These are phyloP conservation scores for Gaeumannomyces tritici DNA, from an alignment of 2,329 filamentous ascomycete genomes.

Conservation along the genomic window DNA sequence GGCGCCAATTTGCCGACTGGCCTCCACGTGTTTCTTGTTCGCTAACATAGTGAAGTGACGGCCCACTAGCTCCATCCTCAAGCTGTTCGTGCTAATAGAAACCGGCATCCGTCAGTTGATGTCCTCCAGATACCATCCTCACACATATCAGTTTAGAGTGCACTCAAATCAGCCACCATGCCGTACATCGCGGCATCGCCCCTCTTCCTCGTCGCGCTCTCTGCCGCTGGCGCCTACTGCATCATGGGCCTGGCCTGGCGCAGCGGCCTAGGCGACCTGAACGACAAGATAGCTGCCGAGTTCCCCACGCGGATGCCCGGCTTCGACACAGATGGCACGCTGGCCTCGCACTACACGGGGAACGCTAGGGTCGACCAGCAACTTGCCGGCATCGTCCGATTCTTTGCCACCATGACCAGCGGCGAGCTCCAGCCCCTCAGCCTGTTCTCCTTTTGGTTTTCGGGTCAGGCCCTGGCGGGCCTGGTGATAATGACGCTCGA, in stretches of 20 bases:
- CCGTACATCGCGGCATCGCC: background rate
- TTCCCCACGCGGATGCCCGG: background rate
- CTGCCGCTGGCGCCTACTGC: background rate
- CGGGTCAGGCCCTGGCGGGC: background rate
- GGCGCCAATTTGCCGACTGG: too few species aligned
- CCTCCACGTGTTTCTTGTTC: too few species aligned
- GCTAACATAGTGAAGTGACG: too few species aligned
- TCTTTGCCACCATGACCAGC: background rate
- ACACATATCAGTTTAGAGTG: background rate
- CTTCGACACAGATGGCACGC: background rate
- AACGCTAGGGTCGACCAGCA: slow-evolving; percentile 3
- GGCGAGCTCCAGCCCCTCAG: background rate
- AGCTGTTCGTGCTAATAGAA: too few species aligned
- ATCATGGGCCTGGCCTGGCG: background rate
- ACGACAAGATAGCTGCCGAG: background rate
- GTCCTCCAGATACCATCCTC: too few species aligned
- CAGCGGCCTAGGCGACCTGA: background rate
- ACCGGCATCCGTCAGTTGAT: too few species aligned
- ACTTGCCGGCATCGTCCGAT: slow-evolving; percentile 12
- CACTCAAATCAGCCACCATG: background rate
- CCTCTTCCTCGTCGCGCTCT: background rate
- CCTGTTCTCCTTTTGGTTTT: slow-evolving; percentile 2
- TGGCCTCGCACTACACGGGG: background rate
- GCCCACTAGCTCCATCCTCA: too few species aligned
- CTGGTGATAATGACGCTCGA: background rate